Percentiles rank a stretch among this genome's conserved stretches.
phyloP scores from a whole-genome alignment of 106 monocot genomes.

The Allium cepa region DNA sequence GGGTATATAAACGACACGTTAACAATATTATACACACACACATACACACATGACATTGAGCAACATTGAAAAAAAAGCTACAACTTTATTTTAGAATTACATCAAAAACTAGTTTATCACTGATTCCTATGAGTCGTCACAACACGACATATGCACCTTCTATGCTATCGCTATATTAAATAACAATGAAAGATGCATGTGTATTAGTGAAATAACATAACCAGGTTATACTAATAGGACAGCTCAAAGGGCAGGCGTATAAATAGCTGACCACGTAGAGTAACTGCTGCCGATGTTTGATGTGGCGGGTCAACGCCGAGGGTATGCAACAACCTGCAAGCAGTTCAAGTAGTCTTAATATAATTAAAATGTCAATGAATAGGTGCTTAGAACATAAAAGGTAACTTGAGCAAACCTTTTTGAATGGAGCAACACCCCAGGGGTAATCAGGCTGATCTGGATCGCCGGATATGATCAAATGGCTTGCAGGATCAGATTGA shows the following conservation, averaged over 20 bases:
- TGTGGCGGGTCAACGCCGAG: constrained; percentile 50
- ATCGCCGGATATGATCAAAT: constrained; percentile 65
- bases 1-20: no score
- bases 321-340: constrained; percentile 66
- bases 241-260: constrained; percentile 60
- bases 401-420: constrained; percentile 32
- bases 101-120: no score
- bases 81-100: no score
- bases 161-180: neutral
- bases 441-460: constrained; percentile 80
- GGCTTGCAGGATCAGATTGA: constrained; percentile 71
- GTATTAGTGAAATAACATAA: neutral
- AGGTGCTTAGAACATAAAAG: neutral
- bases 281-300: constrained; percentile 73
- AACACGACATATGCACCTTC: no score
- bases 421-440: constrained; percentile 78
- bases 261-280: constrained; percentile 69
- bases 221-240: constrained; percentile 18
- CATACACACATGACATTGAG: no score
- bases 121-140: no score
- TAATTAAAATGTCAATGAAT: neutral
- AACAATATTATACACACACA: no score
- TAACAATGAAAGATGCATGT: neutral
- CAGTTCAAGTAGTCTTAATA: neutral
- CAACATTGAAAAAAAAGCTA: no score